phyloP scores from a whole-genome alignment of 805 yeast genomes.

The Cyberlindnera lachancei region DNA sequence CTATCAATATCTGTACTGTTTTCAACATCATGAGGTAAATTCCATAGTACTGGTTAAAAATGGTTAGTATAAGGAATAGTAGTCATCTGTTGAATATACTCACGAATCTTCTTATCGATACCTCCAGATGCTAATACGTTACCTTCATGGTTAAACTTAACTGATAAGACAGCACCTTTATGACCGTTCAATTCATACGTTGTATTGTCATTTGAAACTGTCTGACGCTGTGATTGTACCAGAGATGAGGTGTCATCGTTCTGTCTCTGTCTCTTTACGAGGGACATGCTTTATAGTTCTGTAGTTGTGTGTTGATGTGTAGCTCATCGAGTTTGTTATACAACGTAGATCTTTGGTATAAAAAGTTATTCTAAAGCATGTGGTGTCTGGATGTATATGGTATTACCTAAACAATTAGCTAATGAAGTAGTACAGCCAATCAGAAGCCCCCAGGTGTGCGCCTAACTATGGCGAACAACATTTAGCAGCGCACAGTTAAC shows the following conservation, averaged over 20 bases:
- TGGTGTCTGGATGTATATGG: background rate
- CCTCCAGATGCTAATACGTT: conserved; percentile 55
- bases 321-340: background rate
- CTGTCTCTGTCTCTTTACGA: conserved; percentile 28
- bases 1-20: conserved; percentile 10
- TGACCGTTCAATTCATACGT: conserved; percentile 39
- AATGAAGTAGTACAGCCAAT: too few species aligned
- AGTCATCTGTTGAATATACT: background rate
- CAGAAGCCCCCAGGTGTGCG: too few species aligned
- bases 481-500: background rate
- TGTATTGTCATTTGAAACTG: conserved; percentile 3
- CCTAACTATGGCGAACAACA: too few species aligned
- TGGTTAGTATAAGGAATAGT: too few species aligned
- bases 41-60: conserved; percentile 20
- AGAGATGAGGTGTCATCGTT: conserved; percentile 5
- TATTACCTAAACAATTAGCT: too few species aligned
- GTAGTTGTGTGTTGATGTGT: background rate
- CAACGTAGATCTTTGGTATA: background rate
- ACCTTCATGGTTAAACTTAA: conserved; percentile 47
- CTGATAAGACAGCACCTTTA: conserved; percentile 43
- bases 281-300: conserved; percentile 20
- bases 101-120: conserved; percentile 38
- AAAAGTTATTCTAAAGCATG: background rate
- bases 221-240: too few species aligned
- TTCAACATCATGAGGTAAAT: conserved; percentile 16